phyloP scores from a whole-genome alignment of 257 asterid genomes.

The Petrea volubilis region DNA sequence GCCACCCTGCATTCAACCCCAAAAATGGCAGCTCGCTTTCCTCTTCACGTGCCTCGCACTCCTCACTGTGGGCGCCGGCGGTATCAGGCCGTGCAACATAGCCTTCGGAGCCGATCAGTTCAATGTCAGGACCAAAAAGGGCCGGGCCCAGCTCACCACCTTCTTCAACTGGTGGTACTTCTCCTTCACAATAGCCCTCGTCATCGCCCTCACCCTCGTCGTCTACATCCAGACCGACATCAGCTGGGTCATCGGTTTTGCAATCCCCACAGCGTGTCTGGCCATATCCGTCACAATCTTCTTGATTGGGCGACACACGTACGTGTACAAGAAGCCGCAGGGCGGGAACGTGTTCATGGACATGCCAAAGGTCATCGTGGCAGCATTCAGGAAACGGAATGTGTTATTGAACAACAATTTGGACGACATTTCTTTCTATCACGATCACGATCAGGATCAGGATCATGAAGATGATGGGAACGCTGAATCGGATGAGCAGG shows the following conservation, averaged over 20 bases:
- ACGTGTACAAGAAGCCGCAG: slow-evolving; percentile 40
- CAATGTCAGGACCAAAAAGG: slow-evolving; percentile 63
- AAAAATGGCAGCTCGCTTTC: slow-evolving; percentile 57
- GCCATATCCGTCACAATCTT: slow-evolving; percentile 51
- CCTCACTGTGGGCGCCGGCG: slow-evolving; percentile 77
- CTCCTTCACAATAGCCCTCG: slow-evolving; percentile 72
- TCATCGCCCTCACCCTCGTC: slow-evolving; percentile 66
- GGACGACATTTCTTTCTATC: slow-evolving; percentile 8
- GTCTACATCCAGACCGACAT: slow-evolving; percentile 74
- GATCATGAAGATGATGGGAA: neutral
- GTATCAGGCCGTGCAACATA: slow-evolving; percentile 80
- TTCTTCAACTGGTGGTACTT: slow-evolving; percentile 95
- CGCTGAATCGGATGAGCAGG: neutral
- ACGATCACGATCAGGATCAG: slow-evolving; percentile 29
- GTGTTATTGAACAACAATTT: slow-evolving; percentile 5
- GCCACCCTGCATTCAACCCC: slow-evolving; percentile 43
- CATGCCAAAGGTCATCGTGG: slow-evolving; percentile 53
- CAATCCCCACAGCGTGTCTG: slow-evolving; percentile 75
- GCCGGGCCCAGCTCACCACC: slow-evolving; percentile 62
- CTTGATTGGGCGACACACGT: slow-evolving; percentile 57
- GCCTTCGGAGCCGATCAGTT: slow-evolving; percentile 97
- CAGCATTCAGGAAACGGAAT: slow-evolving; percentile 47
- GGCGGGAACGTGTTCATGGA: slow-evolving; percentile 62
- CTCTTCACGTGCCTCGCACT: slow-evolving; percentile 56
- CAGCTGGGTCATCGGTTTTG: slow-evolving; percentile 73